Base-by-base conservation (phyloP, 768 basidiomycete genomes). In the Termitomyces sp. region DNA sequence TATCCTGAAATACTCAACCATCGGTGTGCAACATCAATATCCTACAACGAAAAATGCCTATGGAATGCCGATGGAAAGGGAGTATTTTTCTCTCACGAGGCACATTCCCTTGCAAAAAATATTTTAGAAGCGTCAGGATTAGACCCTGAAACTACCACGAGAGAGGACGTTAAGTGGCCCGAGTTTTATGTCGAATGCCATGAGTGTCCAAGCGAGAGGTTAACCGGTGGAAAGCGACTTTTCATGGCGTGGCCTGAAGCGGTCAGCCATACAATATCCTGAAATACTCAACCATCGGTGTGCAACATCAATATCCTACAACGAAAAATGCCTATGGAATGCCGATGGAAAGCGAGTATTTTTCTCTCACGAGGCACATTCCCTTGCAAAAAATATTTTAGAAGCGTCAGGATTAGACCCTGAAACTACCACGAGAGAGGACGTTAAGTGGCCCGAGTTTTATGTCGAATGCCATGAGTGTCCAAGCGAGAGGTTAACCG, bases 71-170 rank as follows among this genome's bases (percentile, higher is more conserved):
- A 17, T 15, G 29, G 38, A 9, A 5, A 55, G 32, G 29, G 17
- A n/a, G 2, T 43, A 1, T 42, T 31, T 10, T 57, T 61, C 17
- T 10, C 8, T 25, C 17, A 29, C 29, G n/a, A 57, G 25, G 17
- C 14, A 43, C 48, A 32, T 20, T n/a, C 42, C 7, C 8, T 48
- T 17, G 55, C 50, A 5, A 52, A 36, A 42, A 5, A 12, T 10
- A 57, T 64, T 25, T 15, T 64, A 15, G 51, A 61, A 60, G 55
- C 45, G 11, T 49, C 40, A 5, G 60, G 63, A 29, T 45, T 64
- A 6, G 40, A 61, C 51, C 60, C 60, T 29, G 31, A 52, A 9
- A 48, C 29, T 17, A 60, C 51, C 1, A 50, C 31, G 3, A 53
- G 60, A 7, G 25, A 37, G 15, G 59, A 60, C 4, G 60, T 20